Percentiles rank a stretch among this genome's conserved stretches.
These are phyloP conservation scores for Candida buenavistaensis DNA, from an alignment of 1,139 yeast species.

Conservation along the genomic window DNA sequence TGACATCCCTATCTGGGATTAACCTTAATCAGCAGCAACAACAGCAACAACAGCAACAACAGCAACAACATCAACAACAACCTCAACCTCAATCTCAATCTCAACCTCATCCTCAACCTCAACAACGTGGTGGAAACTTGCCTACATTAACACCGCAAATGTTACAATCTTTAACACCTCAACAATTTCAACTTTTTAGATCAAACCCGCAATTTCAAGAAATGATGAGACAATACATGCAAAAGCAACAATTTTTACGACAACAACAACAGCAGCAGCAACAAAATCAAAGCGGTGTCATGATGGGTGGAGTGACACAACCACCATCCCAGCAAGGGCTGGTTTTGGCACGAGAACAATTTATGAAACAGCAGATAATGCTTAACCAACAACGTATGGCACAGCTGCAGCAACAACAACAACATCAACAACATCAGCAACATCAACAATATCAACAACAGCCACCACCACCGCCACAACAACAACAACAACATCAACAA, in stretches of 20 bases:
- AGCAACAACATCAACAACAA: constrained; percentile 18
- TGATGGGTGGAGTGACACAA: constrained; percentile 18
- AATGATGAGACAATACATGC: constrained; percentile 37
- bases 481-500: constrained; percentile 5
- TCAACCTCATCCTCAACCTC: constrained; percentile 20
- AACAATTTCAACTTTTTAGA: constrained; percentile 49
- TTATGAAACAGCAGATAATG: constrained; percentile 12
- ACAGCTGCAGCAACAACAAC: constrained; percentile 7
- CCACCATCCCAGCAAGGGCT: constrained; percentile 4
- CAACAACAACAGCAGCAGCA: constrained; percentile 22
- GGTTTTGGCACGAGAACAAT: constrained; percentile 11
- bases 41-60: constrained; percentile 12
- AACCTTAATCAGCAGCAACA: constrained; percentile 18
- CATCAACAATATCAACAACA: neutral
- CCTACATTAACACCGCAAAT: constrained; percentile 32
- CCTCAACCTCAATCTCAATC: constrained; percentile 19
- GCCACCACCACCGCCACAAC: constrained; percentile 1
- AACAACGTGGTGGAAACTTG: constrained; percentile 23
- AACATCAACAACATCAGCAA: constrained; percentile 3
- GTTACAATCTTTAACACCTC: constrained; percentile 42
- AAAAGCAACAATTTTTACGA: constrained; percentile 37
- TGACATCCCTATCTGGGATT: constrained; percentile 32
- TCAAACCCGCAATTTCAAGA: constrained; percentile 49
- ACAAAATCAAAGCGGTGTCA: constrained; percentile 24
- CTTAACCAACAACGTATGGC: constrained; percentile 12